A percentile compares a stretch with the other conserved stretches of the same genome.
Conservation (phyloP, 441 rosid genomes). For the Adansonia madagascariensis region DNA sequence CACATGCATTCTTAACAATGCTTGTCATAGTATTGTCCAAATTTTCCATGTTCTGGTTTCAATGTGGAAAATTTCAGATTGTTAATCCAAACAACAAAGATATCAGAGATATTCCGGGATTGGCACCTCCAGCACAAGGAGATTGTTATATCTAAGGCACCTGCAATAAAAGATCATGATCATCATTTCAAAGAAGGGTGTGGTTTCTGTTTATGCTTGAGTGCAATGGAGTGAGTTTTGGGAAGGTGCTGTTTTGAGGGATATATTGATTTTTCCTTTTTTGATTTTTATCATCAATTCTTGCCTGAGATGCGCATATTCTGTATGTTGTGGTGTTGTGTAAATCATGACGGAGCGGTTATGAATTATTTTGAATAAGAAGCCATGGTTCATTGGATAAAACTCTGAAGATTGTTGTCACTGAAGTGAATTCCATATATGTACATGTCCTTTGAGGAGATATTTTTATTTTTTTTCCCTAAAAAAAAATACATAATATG, state of each 20-base stretch:
- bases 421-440: slow-evolving; percentile 23
- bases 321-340: slow-evolving; percentile 36
- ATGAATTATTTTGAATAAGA: slow-evolving; percentile 26
- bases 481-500: too few relatives aligned
- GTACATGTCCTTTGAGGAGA: neutral
- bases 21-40: neutral
- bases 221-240: slow-evolving; percentile 23
- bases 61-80: slow-evolving; percentile 52
- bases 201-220: slow-evolving; percentile 16
- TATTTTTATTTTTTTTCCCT: too few relatives aligned
- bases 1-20: neutral
- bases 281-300: slow-evolving; percentile 30
- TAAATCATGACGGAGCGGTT: slow-evolving; percentile 42
- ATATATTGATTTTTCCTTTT: slow-evolving; percentile 16
- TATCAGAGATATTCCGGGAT: slow-evolving; percentile 95
- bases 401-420: slow-evolving; percentile 15
- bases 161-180: slow-evolving; percentile 28
- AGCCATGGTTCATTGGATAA: slow-evolving; percentile 18
- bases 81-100: slow-evolving; percentile 88
- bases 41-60: slow-evolving; percentile 17
- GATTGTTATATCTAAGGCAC: slow-evolving; percentile 64
- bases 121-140: slow-evolving; percentile 98
- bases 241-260: slow-evolving; percentile 30
- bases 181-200: slow-evolving; percentile 15
- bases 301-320: slow-evolving; percentile 47